A percentile compares a stretch with the other conserved stretches of the same genome.
phyloP scores from a whole-genome alignment of 1,284 basidiomycete genomes.

The Trichosporon faecale region DNA sequence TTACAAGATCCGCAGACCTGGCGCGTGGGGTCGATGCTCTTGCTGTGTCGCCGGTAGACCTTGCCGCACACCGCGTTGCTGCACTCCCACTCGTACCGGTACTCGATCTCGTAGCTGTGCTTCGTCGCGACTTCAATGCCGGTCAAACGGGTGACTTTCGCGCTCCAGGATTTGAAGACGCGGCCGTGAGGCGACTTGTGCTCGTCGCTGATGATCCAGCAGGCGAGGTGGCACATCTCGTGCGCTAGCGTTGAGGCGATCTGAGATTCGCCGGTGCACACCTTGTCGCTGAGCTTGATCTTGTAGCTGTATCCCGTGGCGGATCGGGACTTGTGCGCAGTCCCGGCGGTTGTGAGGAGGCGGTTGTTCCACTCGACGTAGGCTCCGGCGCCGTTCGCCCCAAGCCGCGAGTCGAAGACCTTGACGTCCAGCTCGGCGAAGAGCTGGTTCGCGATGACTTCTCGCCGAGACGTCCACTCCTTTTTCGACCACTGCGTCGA shows the following conservation, averaged over 20 bases:
- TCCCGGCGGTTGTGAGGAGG: slow-evolving; percentile 47
- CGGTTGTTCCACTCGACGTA: slow-evolving; percentile 44
- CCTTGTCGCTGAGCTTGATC: slow-evolving; percentile 41
- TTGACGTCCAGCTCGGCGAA: slow-evolving; percentile 44
- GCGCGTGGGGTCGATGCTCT: slow-evolving; percentile 43
- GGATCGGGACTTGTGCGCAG: slow-evolving; percentile 30
- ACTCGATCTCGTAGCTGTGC: slow-evolving; percentile 48
- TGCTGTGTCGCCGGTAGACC: slow-evolving; percentile 45
- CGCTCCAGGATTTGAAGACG: slow-evolving; percentile 49
- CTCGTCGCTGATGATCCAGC: slow-evolving; percentile 46
- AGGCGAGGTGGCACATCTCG: slow-evolving; percentile 52
- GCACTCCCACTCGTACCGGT: slow-evolving; percentile 51
- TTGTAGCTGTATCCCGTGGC: slow-evolving; percentile 15
- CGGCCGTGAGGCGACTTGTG: slow-evolving; percentile 48
- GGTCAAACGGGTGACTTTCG: slow-evolving; percentile 44
- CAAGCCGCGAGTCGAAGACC: slow-evolving; percentile 43
- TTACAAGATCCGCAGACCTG: slow-evolving; percentile 44
- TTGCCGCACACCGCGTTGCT: slow-evolving; percentile 35
- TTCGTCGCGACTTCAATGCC: slow-evolving; percentile 50
- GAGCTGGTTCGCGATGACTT: slow-evolving; percentile 34
- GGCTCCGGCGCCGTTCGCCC: slow-evolving; percentile 27
- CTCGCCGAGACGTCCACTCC: slow-evolving; percentile 34
- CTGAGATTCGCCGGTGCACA: slow-evolving; percentile 39
- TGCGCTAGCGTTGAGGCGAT: slow-evolving; percentile 49
- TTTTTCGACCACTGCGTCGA: slow-evolving; percentile 19